phyloP scores from a whole-genome alignment of 371 early-diverging fungal genomes.

The Choanephora cucurbitarum region DNA sequence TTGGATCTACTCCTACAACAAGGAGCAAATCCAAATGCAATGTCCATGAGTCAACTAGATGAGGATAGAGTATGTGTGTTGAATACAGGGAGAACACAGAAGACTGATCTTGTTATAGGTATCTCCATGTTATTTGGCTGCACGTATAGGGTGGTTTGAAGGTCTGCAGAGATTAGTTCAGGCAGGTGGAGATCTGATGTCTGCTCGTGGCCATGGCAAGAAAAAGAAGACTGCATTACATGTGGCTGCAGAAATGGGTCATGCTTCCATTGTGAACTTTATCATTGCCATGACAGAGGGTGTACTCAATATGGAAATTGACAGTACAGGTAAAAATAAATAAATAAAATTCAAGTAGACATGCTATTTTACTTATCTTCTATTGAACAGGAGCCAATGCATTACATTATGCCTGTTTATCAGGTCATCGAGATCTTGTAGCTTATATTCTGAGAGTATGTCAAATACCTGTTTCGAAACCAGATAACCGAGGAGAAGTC shows the following conservation, averaged over 20 bases:
- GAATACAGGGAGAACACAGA: too few relatives aligned
- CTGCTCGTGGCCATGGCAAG: conserved; percentile 40
- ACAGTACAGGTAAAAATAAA: conserved; percentile 30
- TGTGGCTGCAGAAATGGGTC: conserved; percentile 44
- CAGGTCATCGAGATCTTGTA: conserved; percentile 44
- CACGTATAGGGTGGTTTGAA: conserved; percentile 41
- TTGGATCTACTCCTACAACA: conserved; percentile 44
- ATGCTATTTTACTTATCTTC: too few relatives aligned
- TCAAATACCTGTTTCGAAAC: conserved; percentile 27
- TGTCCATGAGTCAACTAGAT: conserved; percentile 34
- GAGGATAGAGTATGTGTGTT: conserved; percentile 42
- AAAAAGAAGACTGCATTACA: conserved; percentile 45
- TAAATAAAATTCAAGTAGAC: neutral
- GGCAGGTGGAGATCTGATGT: conserved; percentile 44
- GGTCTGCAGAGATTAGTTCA: conserved; percentile 43
- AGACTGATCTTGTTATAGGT: conserved; percentile 22
- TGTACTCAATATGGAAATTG: conserved; percentile 37
- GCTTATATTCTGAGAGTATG: conserved; percentile 31
- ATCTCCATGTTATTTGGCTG: conserved; percentile 49
- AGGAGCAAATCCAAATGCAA: conserved; percentile 48
- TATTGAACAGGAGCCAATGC: conserved; percentile 36
- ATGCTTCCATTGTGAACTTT: conserved; percentile 41
- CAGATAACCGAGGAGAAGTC: conserved; percentile 29
- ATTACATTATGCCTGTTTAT: conserved; percentile 47
- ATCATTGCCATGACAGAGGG: conserved; percentile 42